Conservation (phyloP, 345 rosid species). For the Linum lewisii region DNA sequence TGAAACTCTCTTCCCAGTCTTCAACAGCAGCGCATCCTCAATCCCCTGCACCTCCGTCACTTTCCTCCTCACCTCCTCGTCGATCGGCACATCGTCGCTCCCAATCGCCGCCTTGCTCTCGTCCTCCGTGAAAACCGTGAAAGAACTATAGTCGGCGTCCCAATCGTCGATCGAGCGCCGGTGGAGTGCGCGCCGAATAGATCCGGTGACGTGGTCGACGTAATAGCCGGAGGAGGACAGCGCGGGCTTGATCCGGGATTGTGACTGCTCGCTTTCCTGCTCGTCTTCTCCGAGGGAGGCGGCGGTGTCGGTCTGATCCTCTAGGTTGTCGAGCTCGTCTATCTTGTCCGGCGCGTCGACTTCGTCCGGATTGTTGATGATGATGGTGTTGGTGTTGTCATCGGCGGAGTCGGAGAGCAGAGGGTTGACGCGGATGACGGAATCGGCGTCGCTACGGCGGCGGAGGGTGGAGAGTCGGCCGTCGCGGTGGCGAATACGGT, state of each 20-base stretch:
- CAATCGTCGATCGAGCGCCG: constrained; percentile 76
- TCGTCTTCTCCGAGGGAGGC: constrained; percentile 23
- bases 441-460: constrained; percentile 6
- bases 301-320: constrained; percentile 23
- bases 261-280: constrained; percentile 33
- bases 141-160: constrained; percentile 60
- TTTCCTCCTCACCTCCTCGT: constrained; percentile 64
- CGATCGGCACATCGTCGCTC: constrained; percentile 73
- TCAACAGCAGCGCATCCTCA: constrained; percentile 70
- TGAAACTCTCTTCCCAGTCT: constrained; percentile 41
- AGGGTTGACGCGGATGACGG: constrained; percentile 21
- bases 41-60: constrained; percentile 46
- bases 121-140: constrained; percentile 26
- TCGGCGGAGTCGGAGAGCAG: constrained; percentile 52
- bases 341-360: constrained; percentile 31
- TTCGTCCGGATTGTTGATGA: constrained; percentile 17
- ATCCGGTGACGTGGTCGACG: constrained; percentile 63
- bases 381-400: constrained; percentile 7
- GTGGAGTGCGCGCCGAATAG: constrained; percentile 43
- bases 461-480: constrained; percentile 19
- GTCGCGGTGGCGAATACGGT: constrained; percentile 12
- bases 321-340: constrained; percentile 74
- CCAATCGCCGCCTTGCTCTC: constrained; percentile 44
- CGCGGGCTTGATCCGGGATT: constrained; percentile 11
- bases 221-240: constrained; percentile 46